Evolutionary conservation across 2,329 filamentous ascomycete species (phyloP), one percentile per base, ranked within the genome.

Genomic region (Xenosphaeropsis pyriputrescens): DNA sequence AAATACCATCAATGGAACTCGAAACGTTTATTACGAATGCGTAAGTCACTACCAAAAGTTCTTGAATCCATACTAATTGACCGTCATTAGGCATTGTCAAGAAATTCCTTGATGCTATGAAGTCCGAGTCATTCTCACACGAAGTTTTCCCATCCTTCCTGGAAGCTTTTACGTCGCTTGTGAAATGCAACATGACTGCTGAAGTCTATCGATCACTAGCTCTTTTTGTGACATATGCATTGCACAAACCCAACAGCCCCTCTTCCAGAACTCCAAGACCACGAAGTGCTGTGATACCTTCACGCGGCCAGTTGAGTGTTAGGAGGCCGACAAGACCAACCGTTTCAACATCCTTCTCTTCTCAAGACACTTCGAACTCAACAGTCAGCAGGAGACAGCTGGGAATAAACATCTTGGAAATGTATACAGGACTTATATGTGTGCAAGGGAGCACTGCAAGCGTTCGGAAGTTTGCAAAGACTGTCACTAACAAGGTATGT

Each of bases 1-100:
- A 88, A 91, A 53, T 81, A 93, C 51, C 84, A 86, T 53, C 79
- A 85, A 42, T 96, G 96, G 60, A 98, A 98, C 55, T 78, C 82
- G 37, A 81, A 85, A 52, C 75, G 91, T 34, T 63, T 98, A 42
- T 75, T 83, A 42, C 73, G 88, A 48, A 98, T 98, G 83, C 76
- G 89, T 88, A 72, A 67, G 82, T 59, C 34, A 34, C 36, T 13
- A 15, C 37, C 9, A 34, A n/a, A n/a, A 18, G n/a, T 54, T 38
- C 52, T 42, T 2, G 12, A 12, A 15, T 22, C 26, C 37, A 22
- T 8, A 32, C 45, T 36, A 48, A 38, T 11, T 43, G 16, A 29
- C 44, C 49, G 15, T 22, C 13, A 44, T 48, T 33, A 91, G 85
- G 85, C 38, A 88, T 94, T 41, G 81, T 93, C 32, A 95, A 93